A percentile compares a stretch with the other conserved stretches of the same genome.
phyloP scores from a whole-genome alignment of 192 early-diverging fungal genomes.

The Coemansia sp. region DNA sequence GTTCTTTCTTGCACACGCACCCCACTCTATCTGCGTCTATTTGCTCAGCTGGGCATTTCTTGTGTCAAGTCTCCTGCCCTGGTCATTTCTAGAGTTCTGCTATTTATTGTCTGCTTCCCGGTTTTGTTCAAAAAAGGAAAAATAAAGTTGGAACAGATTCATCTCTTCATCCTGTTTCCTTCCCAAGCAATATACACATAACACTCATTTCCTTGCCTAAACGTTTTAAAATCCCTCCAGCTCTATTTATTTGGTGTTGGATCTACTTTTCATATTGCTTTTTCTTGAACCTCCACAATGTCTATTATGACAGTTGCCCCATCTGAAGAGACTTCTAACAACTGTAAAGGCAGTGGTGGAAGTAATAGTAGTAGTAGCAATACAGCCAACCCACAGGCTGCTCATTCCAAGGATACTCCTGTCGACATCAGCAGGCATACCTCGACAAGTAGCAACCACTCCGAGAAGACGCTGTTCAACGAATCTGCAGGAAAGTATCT shows the following conservation, averaged over 20 bases:
- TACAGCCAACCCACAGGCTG: background rate
- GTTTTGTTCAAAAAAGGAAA: background rate
- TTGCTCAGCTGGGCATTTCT: background rate
- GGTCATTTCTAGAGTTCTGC: background rate
- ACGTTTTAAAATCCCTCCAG: background rate
- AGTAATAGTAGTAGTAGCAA: background rate
- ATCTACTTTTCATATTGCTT: background rate
- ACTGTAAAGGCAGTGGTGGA: conserved; percentile 2
- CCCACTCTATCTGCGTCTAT: conserved; percentile 6
- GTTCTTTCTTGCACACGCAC: background rate
- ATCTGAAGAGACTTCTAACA: conserved; percentile 3
- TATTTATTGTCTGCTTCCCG: background rate
- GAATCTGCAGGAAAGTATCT: conserved; percentile 15
- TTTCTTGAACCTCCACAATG: background rate
- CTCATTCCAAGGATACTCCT: background rate
- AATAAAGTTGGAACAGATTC: background rate
- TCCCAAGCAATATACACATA: background rate
- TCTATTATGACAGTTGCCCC: conserved; percentile 1
- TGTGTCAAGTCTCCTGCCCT: background rate
- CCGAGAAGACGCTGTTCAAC: conserved; percentile 47
- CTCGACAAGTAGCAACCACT: conserved; percentile 47
- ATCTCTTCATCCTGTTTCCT: background rate
- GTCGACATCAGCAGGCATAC: conserved; percentile 39
- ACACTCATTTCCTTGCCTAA: background rate
- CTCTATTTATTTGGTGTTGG: background rate